Evolutionary conservation across 805 yeast genomes (phyloP).

Genomic region (Starmerella potacharoeniae): DNA sequence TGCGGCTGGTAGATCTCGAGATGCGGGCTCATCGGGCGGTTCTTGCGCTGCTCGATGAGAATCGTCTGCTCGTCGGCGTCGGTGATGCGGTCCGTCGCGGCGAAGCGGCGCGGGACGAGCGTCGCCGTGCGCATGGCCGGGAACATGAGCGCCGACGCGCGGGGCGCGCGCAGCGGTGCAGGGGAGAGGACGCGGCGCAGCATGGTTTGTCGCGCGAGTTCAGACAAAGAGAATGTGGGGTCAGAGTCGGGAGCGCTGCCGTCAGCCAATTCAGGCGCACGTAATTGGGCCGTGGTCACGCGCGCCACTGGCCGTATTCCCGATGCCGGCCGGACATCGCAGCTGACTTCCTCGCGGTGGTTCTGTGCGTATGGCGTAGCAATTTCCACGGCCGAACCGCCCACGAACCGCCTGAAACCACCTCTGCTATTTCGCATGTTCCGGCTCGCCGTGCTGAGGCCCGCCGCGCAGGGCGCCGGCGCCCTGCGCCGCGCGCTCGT

Average conservation of each 20-base stretch:
- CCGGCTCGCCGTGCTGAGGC: background rate
- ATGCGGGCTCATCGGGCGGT: conserved; percentile 88
- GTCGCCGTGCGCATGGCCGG: background rate
- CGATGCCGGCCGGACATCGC: background rate
- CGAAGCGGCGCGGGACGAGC: conserved; percentile 5
- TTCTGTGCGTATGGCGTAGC: background rate
- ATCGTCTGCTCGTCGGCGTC: conserved; percentile 55
- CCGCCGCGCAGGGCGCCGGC: background rate
- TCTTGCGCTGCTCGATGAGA: conserved; percentile 67
- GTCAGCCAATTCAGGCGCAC: conserved; percentile 1
- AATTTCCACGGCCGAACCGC: background rate
- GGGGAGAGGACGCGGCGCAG: conserved; percentile 3
- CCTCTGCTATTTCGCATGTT: background rate
- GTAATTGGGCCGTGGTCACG: background rate
- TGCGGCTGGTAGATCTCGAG: conserved; percentile 84
- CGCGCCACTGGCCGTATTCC: background rate
- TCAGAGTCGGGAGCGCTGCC: background rate
- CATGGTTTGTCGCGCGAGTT: background rate
- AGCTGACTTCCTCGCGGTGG: background rate
- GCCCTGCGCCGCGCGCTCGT: background rate
- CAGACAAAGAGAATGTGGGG: background rate
- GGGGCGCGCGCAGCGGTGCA: background rate
- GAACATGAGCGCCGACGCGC: conserved; percentile 9
- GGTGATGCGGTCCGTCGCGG: conserved; percentile 40
- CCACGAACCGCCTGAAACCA: no score